Evolutionary conservation across 768 basidiomycete genomes (phyloP).

Genomic region (Asterophora parasitica): DNA sequence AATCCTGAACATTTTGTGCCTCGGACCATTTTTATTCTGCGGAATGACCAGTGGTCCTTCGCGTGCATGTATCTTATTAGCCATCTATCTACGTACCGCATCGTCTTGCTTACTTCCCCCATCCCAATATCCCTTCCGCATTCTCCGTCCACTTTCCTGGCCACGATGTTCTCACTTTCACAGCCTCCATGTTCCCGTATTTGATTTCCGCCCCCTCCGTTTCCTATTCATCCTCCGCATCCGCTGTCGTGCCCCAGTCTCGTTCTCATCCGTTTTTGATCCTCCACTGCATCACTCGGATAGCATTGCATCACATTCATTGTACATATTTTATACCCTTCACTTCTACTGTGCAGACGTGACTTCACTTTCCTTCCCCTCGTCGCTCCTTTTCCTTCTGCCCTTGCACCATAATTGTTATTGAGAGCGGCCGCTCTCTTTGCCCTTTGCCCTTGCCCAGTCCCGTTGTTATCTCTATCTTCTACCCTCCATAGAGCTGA

Average conservation of each 20-base stretch:
- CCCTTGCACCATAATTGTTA: slow-evolving; percentile 17
- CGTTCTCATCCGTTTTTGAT: background rate
- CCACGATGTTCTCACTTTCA: no score
- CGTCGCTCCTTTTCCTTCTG: slow-evolving; percentile 25
- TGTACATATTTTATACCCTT: slow-evolving; percentile 32
- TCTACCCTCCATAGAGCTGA: slow-evolving; percentile 19
- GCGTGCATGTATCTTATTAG: slow-evolving; percentile 30
- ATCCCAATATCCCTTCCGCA: no score
- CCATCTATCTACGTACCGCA: slow-evolving; percentile 12
- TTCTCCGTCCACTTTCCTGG: no score
- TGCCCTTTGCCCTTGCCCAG: slow-evolving; percentile 7
- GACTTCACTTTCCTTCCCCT: slow-evolving; percentile 21
- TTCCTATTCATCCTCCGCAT: no score
- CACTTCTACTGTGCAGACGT: slow-evolving; percentile 11
- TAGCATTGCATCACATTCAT: slow-evolving; percentile 11
- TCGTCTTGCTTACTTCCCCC: background rate
- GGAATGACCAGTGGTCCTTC: slow-evolving; percentile 9
- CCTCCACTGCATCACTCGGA: slow-evolving; percentile 17
- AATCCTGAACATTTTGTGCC: slow-evolving; percentile 13
- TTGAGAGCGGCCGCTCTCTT: slow-evolving; percentile 21
- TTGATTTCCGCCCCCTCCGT: no score
- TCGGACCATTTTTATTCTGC: slow-evolving; percentile 15
- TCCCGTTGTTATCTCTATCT: slow-evolving; percentile 16
- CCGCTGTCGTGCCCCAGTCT: no score
- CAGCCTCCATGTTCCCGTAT: no score